Evolutionary conservation across 768 basidiomycete species (phyloP).

Genomic region (Obba rivulosa): DNA sequence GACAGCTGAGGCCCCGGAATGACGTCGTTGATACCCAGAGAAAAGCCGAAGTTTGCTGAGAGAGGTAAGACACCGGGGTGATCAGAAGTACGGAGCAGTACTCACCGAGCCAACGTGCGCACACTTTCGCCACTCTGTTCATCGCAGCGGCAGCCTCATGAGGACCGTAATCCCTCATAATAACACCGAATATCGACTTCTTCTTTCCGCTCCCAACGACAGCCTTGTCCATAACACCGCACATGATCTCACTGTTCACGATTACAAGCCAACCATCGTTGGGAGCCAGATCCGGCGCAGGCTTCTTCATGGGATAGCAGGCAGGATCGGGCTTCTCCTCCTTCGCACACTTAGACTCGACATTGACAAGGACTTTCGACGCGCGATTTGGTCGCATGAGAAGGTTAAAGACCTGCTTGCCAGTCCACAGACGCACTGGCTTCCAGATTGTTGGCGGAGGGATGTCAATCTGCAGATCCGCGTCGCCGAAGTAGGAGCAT

Average conservation of each 20-base stretch:
- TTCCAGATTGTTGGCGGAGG: slow-evolving; percentile 95
- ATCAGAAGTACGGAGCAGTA: slow-evolving; percentile 4
- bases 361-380: slow-evolving; percentile 84
- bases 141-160: slow-evolving; percentile 93
- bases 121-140: slow-evolving; percentile 93
- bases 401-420: slow-evolving; percentile 97
- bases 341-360: slow-evolving; percentile 94
- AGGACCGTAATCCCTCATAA: slow-evolving; percentile 93
- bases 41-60: slow-evolving; percentile 95
- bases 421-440: slow-evolving; percentile 91
- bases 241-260: slow-evolving; percentile 98
- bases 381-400: slow-evolving; percentile 91
- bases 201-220: slow-evolving; percentile 98
- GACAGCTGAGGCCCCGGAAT: slow-evolving; percentile 88
- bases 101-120: slow-evolving; percentile 86
- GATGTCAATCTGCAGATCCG: slow-evolving; percentile 87
- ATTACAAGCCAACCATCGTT: slow-evolving; percentile 98
- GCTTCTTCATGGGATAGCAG: slow-evolving; percentile 62
- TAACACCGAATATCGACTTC: slow-evolving; percentile 98
- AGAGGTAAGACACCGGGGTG: slow-evolving; percentile 7
- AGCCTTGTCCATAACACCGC: slow-evolving; percentile 97
- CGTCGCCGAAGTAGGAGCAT: slow-evolving; percentile 91
- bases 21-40: slow-evolving; percentile 97
- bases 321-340: slow-evolving; percentile 66
- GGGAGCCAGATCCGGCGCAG: slow-evolving; percentile 81